Percentiles rank a stretch among this genome's conserved stretches.
Conservation (phyloP, 768 basidiomycete genomes). For the Guyanaporus albipodus region DNA sequence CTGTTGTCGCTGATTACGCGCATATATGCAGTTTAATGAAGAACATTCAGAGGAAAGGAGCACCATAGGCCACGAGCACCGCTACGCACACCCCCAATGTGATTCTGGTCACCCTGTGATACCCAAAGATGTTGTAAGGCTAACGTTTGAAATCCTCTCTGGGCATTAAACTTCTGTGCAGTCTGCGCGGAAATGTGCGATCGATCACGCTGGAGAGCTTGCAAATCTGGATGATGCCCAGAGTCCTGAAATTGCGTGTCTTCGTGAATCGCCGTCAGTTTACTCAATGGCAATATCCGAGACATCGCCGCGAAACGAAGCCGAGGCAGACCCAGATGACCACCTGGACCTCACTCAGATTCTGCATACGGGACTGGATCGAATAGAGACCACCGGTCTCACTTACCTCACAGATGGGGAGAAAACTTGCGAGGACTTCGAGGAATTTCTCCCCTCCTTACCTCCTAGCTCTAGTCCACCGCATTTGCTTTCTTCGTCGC, state of each 20-base stretch:
- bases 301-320: neutral
- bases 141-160: neutral
- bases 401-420: conserved; percentile 1
- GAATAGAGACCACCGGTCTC: neutral
- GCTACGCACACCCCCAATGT: neutral
- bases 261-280: neutral
- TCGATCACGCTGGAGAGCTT: neutral
- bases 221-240: neutral
- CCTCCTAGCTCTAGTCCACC: conserved; percentile 48
- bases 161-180: conserved; percentile 5
- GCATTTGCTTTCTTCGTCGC: conserved; percentile 41
- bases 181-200: neutral
- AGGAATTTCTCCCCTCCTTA: conserved; percentile 18
- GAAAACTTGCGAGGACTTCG: conserved; percentile 1
- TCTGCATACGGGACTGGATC: neutral
- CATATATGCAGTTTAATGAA: conserved; percentile 20
- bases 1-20: conserved; percentile 7
- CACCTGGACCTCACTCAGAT: neutral
- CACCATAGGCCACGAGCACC: neutral
- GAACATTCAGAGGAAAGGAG: neutral
- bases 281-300: neutral
- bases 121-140: conserved; percentile 13
- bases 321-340: neutral
- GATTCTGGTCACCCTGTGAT: neutral
- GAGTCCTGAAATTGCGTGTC: neutral